These are phyloP conservation scores for Lodderomyces parapsilosis DNA, from an alignment of 1,139 yeast species.

Conservation along the genomic window DNA sequence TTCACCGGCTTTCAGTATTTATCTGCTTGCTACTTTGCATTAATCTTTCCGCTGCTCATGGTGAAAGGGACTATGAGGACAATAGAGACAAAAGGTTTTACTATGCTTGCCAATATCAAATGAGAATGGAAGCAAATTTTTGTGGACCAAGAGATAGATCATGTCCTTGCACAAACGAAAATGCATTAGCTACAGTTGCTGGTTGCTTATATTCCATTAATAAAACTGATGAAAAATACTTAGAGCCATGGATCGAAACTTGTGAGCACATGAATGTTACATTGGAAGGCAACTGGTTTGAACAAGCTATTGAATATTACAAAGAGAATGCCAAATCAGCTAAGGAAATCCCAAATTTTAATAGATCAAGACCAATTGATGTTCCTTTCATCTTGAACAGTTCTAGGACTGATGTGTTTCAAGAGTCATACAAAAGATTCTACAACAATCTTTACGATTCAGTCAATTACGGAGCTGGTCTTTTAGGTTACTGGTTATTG, in stretches of 20 bases:
- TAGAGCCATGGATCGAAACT: constrained; percentile 4
- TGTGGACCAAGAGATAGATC: constrained; percentile 3
- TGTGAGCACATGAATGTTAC: constrained; percentile 10
- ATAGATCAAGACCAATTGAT: constrained; percentile 14
- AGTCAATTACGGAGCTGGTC: constrained; percentile 47
- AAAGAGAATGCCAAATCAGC: constrained; percentile 11
- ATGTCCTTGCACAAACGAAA: constrained; percentile 8
- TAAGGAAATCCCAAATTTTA: constrained; percentile 23
- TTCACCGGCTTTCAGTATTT: background rate
- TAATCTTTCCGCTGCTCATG: background rate
- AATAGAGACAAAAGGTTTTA: constrained; percentile 1
- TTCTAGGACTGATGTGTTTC: constrained; percentile 15
- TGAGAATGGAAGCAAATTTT: constrained; percentile 4
- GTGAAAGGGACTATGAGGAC: background rate
- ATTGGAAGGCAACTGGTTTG: constrained; percentile 14
- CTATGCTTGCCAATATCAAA: constrained; percentile 7
- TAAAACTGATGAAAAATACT: background rate
- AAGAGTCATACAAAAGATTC: constrained; percentile 25
- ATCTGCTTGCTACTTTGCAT: background rate
- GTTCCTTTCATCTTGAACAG: constrained; percentile 24
- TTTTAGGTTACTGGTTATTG: constrained; percentile 49
- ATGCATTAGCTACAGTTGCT: constrained; percentile 9
- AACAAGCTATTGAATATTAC: constrained; percentile 4
- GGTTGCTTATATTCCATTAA: constrained; percentile 7
- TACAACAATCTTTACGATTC: constrained; percentile 39